A percentile compares a stretch with the other conserved stretches of the same genome.
These are phyloP conservation scores for Strigomonas culicis DNA, from an alignment of 208 protist genomes.

Conservation along the genomic window DNA sequence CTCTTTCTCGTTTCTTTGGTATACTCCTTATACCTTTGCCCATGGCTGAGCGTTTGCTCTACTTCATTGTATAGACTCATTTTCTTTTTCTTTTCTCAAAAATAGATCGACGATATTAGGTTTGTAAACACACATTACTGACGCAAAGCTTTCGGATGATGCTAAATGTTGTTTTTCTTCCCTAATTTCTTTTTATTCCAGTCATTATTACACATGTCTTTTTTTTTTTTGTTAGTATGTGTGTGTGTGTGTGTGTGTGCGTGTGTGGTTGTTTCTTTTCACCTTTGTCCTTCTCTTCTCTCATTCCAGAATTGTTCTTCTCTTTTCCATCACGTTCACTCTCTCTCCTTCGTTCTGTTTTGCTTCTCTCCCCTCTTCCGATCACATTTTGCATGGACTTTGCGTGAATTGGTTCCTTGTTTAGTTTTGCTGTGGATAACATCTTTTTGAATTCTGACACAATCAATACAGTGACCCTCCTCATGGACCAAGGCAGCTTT, in stretches of 20 bases:
- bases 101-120: neutral
- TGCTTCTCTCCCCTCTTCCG: constrained; percentile 1
- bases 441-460: neutral
- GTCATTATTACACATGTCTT: neutral
- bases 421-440: neutral
- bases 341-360: neutral
- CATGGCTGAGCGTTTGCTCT: no score
- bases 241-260: neutral
- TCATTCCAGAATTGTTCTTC: neutral
- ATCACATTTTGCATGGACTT: neutral
- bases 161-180: neutral
- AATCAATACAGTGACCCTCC: constrained; percentile 60
- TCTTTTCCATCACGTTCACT: constrained; percentile 6
- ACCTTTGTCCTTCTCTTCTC: neutral
- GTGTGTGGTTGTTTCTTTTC: neutral
- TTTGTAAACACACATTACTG: neutral
- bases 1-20: no score
- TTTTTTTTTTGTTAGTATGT: neutral
- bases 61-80: no score
- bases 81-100: neutral
- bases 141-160: neutral
- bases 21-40: no score
- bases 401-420: neutral
- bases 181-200: neutral
- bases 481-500: constrained; percentile 55